A percentile compares a stretch with the other conserved stretches of the same genome.
These are phyloP conservation scores for Saururus chinensis DNA, from an alignment of 164 flowering plant species.

Conservation along the genomic window DNA sequence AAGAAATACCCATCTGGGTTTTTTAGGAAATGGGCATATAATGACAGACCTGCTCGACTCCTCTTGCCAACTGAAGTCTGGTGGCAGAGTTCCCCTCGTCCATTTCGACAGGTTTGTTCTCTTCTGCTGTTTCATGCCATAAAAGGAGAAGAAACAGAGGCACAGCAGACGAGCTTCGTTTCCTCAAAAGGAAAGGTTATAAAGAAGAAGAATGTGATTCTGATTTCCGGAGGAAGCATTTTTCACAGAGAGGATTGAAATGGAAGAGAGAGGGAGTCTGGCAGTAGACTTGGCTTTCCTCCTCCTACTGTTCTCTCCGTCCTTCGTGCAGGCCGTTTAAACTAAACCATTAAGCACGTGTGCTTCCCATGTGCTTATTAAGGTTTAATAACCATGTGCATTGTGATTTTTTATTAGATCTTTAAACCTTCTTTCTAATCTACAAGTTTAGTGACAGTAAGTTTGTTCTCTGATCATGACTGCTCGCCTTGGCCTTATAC, in stretches of 20 bases:
- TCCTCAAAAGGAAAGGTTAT: not conserved
- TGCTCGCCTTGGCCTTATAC: not conserved
- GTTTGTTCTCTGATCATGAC: not conserved
- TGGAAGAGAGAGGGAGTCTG: not conserved
- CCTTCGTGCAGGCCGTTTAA: constrained; percentile 13
- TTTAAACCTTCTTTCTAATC: no score
- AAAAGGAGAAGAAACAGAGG: not conserved
- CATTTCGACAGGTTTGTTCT: not conserved
- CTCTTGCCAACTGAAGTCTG: constrained; percentile 22
- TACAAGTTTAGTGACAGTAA: no score
- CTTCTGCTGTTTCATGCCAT: constrained; percentile 5
- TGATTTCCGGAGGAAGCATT: no score
- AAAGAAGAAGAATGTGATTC: no score
- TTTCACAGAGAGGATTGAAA: no score
- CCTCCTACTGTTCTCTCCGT: constrained; percentile 9
- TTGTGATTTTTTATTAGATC: no score
- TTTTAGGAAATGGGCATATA: no score
- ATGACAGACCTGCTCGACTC: constrained; percentile 34
- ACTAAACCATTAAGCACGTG: constrained; percentile 16
- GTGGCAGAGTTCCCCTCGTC: constrained; percentile 29
- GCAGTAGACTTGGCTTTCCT: constrained; percentile 3
- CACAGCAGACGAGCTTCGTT: not conserved
- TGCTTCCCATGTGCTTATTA: constrained; percentile 11
- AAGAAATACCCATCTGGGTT: no score
- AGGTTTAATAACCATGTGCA: no score